Percentiles rank a stretch among this genome's conserved stretches.
phyloP scores from a whole-genome alignment of 805 yeast species.

The Ogataea nitratoaversa region DNA sequence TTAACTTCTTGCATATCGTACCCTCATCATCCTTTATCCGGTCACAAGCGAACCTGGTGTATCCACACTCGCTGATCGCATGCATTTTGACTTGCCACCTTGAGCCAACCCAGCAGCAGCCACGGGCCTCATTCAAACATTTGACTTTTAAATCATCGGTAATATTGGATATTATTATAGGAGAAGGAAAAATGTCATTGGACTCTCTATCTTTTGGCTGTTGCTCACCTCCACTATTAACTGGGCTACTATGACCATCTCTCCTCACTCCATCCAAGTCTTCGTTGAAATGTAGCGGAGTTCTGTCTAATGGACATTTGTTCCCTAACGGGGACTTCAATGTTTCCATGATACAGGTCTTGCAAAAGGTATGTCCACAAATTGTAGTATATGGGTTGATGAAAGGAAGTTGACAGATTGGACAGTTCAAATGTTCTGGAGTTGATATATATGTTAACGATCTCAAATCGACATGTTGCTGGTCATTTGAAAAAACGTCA shows the following conservation, averaged over 20 bases:
- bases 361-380: conserved; percentile 70
- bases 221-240: conserved; percentile 8
- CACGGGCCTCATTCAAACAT: conserved; percentile 49
- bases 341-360: conserved; percentile 46
- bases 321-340: conserved; percentile 34
- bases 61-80: conserved; percentile 36
- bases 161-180: conserved; percentile 54
- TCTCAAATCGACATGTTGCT: conserved; percentile 22
- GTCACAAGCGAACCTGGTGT: conserved; percentile 36
- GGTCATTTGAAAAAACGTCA: conserved; percentile 4
- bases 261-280: conserved; percentile 5
- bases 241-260: conserved; percentile 2
- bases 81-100: conserved; percentile 58
- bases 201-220: conserved; percentile 21
- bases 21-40: conserved; percentile 9
- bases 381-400: conserved; percentile 56
- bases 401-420: conserved; percentile 66
- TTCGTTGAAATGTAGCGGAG: conserved; percentile 33
- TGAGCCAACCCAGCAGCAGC: conserved; percentile 54
- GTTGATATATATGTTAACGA: conserved; percentile 21
- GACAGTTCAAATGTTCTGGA: conserved; percentile 41
- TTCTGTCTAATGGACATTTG: conserved; percentile 61
- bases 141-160: conserved; percentile 55
- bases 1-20: conserved; percentile 15
- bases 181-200: conserved; percentile 44